These are phyloP conservation scores for Metschnikowia picachoensis DNA, from an alignment of 805 yeast genomes.

Conservation along the genomic window DNA sequence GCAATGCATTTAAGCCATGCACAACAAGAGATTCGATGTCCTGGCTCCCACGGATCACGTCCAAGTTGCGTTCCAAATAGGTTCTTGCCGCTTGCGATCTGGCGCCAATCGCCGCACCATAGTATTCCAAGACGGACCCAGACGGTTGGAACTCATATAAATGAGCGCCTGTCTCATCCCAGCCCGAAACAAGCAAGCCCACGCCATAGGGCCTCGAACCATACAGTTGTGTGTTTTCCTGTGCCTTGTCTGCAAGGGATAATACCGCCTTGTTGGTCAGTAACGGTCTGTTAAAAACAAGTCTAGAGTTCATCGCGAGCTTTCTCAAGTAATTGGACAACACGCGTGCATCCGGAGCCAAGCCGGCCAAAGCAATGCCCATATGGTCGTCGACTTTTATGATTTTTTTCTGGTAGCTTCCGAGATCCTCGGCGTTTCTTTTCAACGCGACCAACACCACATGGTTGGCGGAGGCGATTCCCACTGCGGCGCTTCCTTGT, in stretches of 20 bases:
- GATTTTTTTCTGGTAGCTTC: slow-evolving; percentile 93
- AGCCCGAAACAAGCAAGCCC: slow-evolving; percentile 84
- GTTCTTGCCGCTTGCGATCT: slow-evolving; percentile 98
- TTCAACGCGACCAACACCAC: slow-evolving; percentile 93
- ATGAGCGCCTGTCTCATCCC: slow-evolving; percentile 93
- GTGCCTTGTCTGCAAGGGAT: slow-evolving; percentile 94
- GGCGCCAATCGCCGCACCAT: slow-evolving; percentile 96
- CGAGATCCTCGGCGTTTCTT: slow-evolving; percentile 94
- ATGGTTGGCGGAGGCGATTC: slow-evolving; percentile 78
- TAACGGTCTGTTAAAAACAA: slow-evolving; percentile 83
- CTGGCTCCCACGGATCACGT: slow-evolving; percentile 55
- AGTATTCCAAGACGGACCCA: slow-evolving; percentile 87
- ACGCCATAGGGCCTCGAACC: slow-evolving; percentile 99
- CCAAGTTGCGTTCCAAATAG: slow-evolving; percentile 82
- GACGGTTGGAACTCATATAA: slow-evolving; percentile 93
- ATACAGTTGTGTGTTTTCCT: slow-evolving; percentile 90
- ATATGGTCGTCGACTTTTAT: slow-evolving; percentile 88
- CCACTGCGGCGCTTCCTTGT: slow-evolving; percentile 97
- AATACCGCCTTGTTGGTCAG: slow-evolving; percentile 79
- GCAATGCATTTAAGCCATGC: slow-evolving; percentile 83
- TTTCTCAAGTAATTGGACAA: slow-evolving; percentile 84
- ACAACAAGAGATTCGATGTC: slow-evolving; percentile 71
- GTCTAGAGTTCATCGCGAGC: slow-evolving; percentile 82
- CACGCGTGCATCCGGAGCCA: slow-evolving; percentile 97
- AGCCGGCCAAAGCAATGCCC: slow-evolving; percentile 94